Evolutionary conservation across 106 monocot species (phyloP), one percentile per base, ranked within the genome.

Genomic region (Chionographis japonica): DNA sequence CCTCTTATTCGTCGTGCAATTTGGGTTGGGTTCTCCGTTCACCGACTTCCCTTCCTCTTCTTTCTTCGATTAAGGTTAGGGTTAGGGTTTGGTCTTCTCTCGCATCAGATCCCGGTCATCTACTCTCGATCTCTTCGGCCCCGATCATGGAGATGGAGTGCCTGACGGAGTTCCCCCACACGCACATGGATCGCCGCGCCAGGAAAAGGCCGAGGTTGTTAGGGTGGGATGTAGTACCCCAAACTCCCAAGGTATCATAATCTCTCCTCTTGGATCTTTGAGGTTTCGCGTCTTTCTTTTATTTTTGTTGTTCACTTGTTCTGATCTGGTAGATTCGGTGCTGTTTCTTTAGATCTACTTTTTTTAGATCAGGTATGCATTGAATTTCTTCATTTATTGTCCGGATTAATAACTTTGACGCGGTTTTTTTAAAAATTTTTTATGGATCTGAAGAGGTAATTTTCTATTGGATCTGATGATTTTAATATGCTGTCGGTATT

Each of bases 131-230:
- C 19, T 49, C 11, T 4, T 50, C 6, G 37, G 1, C 11, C 18
- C 51, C 43, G 58, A 69, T 70, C 50, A 53, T 70, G 69, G 62
- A 78, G 68, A 72, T 81, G 81, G 82, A 82, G 73, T 74, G 77
- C 52, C 27, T 82, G 61, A 69, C 62, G 12, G 82, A 82, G 59
- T 50, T 77, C 17, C 82, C 77, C 3, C 68, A 68, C 68, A 20
- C 55, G 3, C 27, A 42, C 69, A 68, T 78, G 67, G 82, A 82
- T 65, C 73, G 77, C 37, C 82, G 82, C 3, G 72, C 77, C 4
- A 43, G 82, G 52, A 82, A 82, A 73, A 54, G 82, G 4, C 67
- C 65, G 50, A 58, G 82, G 77, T 65, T 78, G 8, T 27, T 27
- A 27, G 82, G 73, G 4, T 82, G 82, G 82, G 82, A 82, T 36